Evolutionary conservation across 1,139 yeast species (phyloP).

Genomic region (Geotrichum carabidarum): DNA sequence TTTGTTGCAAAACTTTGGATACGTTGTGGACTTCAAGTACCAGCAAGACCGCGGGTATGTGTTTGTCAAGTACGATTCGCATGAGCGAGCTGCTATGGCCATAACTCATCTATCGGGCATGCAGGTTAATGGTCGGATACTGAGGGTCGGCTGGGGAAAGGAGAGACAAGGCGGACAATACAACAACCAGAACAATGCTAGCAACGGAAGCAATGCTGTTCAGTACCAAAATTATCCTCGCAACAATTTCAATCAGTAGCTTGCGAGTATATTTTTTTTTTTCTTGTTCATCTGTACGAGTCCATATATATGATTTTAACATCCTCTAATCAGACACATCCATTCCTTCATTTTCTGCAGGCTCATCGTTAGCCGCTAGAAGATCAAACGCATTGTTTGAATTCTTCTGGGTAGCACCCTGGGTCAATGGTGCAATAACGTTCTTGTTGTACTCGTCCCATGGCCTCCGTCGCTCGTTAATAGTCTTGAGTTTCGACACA

Average conservation of each 20-base stretch:
- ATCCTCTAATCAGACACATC: conserved; percentile 4
- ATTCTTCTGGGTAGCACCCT: conserved; percentile 2
- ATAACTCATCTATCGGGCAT: conserved; percentile 74
- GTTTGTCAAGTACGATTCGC: conserved; percentile 79
- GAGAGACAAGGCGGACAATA: not conserved
- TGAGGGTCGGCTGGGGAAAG: conserved; percentile 87
- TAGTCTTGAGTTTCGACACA: conserved; percentile 26
- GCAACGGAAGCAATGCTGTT: not conserved
- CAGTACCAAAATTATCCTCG: not conserved
- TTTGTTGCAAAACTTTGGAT: conserved; percentile 72
- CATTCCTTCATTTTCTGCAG: not conserved
- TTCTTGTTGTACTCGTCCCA: conserved; percentile 22
- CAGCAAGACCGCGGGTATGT: conserved; percentile 82
- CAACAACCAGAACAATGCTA: not conserved
- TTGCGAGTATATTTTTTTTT: not conserved
- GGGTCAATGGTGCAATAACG: conserved; percentile 6
- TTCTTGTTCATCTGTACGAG: not conserved
- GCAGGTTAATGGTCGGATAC: conserved; percentile 67
- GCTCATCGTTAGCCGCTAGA: not conserved
- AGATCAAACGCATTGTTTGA: conserved; percentile 15
- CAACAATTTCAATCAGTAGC: not conserved
- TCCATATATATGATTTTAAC: not conserved
- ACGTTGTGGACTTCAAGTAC: conserved; percentile 71
- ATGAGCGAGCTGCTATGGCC: conserved; percentile 84
- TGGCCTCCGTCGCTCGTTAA: conserved; percentile 26